Evolutionary conservation across 2,329 filamentous ascomycete species (phyloP), one percentile per base, ranked within the genome.

Genomic region (Fusarium citri): DNA sequence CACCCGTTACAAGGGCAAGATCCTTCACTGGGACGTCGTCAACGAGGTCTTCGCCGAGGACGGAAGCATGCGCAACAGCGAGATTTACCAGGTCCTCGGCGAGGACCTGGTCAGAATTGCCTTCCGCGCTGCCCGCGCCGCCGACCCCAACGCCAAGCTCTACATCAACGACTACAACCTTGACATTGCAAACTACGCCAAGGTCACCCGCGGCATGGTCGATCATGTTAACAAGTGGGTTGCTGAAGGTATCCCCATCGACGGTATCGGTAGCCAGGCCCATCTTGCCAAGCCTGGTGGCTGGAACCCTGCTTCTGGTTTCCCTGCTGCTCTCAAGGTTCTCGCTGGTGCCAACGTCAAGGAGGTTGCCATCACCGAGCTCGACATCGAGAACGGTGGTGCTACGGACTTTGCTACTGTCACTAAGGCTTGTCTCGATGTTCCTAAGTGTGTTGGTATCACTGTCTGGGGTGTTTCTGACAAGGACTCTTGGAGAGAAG

Each of bases 121-220:
- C 37, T 94, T 93, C 81, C 83, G 87, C 55, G 87, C 91, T 14
- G 91, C 92, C 22, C 86, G 87, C 54, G 83, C 83, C 11, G 90
- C 89, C 66, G 91, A 93, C 77, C 89, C 91, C 4, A 74, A 79
- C 59, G 90, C 89, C 5, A 91, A 90, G 80, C 83, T 94, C 41
- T 94, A 92, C 82, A 92, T 93, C 81, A 94, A 94, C 79, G 91
- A 94, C 78, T 88, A 85, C 80, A 92, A 91, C 81, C 85, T 92
- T 55, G 90, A 92, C 80, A 82, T 79, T 45, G 84, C 89, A 20
- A 84, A 72, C 69, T 85, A 86, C 73, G 81, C 85, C 68, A 93
- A 94, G 82, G 86, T 92, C 72, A 80, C 72, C 23, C 20, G 4
- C 2, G 84, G 83, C 48, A 87, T 91, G 82, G 82, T 86, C 7